Evolutionary conservation across 1,139 yeast genomes (phyloP).

Genomic region (Geotrichum siamense): DNA sequence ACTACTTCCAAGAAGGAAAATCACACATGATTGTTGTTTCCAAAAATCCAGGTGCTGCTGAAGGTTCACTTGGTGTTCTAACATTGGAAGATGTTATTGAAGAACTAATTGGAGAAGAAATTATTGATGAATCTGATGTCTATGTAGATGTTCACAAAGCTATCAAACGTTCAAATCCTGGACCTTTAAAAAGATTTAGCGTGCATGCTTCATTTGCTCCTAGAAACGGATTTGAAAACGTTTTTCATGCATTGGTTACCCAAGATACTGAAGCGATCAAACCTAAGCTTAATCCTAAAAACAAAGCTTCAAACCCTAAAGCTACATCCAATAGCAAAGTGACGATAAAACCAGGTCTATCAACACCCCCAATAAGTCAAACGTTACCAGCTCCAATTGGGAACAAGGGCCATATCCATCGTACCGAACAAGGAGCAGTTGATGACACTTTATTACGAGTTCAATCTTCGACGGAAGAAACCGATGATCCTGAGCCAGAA

Average conservation of each 20-base stretch:
- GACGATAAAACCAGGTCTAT: conserved; percentile 33
- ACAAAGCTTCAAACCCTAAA: conserved; percentile 77
- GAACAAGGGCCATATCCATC: conserved; percentile 39
- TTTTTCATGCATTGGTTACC: conserved; percentile 20
- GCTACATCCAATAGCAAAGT: conserved; percentile 55
- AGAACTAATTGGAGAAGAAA: conserved; percentile 95
- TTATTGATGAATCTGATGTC: conserved; percentile 95
- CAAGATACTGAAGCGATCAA: conserved; percentile 10
- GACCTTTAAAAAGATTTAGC: conserved; percentile 64
- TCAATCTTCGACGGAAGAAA: not conserved
- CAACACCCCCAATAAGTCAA: conserved; percentile 3
- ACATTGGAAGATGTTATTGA: conserved; percentile 96
- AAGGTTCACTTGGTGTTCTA: conserved; percentile 84
- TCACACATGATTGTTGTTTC: conserved; percentile 95
- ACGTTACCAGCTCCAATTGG: conserved; percentile 8
- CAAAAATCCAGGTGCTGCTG: conserved; percentile 76
- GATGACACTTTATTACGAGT: conserved; percentile 21
- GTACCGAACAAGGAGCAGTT: conserved; percentile 47
- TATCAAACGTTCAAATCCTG: conserved; percentile 68
- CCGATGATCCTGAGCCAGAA: conserved; percentile 20
- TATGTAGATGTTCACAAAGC: conserved; percentile 85
- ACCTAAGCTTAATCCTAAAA: conserved; percentile 39
- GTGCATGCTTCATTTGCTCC: conserved; percentile 18
- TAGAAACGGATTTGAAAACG: conserved; percentile 25
- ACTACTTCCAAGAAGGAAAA: conserved; percentile 96